Conservation (phyloP, 192 early-diverging fungal species). For the Podila clonocystis region DNA sequence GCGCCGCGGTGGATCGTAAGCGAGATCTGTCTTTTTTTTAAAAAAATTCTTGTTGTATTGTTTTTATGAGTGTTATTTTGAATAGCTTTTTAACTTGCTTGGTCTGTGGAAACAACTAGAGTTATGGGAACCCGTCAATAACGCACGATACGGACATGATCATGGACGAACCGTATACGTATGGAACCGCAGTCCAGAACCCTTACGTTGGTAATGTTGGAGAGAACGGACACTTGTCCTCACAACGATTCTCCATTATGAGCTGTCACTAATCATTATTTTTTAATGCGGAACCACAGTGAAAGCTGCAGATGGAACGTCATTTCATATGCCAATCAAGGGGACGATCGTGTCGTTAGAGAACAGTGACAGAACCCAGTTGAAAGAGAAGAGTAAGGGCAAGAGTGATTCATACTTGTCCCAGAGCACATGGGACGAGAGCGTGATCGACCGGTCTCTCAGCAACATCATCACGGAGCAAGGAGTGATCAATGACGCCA, state of each 20-base stretch:
- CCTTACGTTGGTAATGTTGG: slow-evolving; percentile 24
- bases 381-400: not conserved
- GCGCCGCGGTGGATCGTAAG: not conserved
- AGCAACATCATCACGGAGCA: slow-evolving; percentile 22
- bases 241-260: not conserved
- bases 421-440: not conserved
- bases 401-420: not conserved
- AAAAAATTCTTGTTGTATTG: no score
- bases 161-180: slow-evolving; percentile 23
- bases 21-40: no score
- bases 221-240: not conserved
- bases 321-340: slow-evolving; percentile 31
- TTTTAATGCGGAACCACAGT: slow-evolving; percentile 3
- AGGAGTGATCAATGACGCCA: slow-evolving; percentile 22
- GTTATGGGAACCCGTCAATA: not conserved
- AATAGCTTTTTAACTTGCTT: not conserved
- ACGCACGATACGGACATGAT: slow-evolving; percentile 35
- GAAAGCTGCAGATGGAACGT: slow-evolving; percentile 17
- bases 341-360: slow-evolving; percentile 12
- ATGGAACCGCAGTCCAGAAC: slow-evolving; percentile 28
- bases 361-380: not conserved
- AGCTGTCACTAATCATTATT: not conserved
- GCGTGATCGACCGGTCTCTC: slow-evolving; percentile 4
- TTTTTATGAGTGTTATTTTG: not conserved
- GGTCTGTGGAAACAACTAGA: not conserved